Evolutionary conservation across 768 basidiomycete genomes (phyloP), one percentile per base, ranked within the genome.

Genomic region (Amyloporia xantha): DNA sequence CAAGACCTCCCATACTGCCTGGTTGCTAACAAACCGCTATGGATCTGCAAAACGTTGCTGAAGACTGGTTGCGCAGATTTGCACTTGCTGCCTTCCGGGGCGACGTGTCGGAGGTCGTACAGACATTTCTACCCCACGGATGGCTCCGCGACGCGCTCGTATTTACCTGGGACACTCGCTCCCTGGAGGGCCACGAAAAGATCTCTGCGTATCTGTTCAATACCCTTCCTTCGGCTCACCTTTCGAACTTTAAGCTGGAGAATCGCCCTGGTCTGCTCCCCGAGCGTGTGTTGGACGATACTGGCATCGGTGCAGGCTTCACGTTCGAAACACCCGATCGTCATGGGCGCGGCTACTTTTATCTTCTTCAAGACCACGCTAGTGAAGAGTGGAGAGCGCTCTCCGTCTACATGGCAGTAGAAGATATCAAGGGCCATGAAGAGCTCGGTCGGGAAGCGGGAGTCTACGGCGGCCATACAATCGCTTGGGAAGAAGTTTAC

Each of bases 131-230:
- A 2, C 58, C 64, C 0, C 48, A 60, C 28, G 73, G 72, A 9
- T 74, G 64, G 62, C 62, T 73, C 26, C 63, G 71, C 5, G 73
- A 77, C 52, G 44, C 71, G 26, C 66, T 76, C 41, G 61, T 66
- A 11, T 71, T 77, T 54, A 67, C 66, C 1, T 76, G 74, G 74
- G 63, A 71, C 53, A 63, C 62, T 26, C 68, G 71, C 21, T 55
- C 71, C 2, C 61, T 74, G 6, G 51, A 59, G 19, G 70, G 69
- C 3, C 60, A 37, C 15, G 60, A 61, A 1, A 66, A 66, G 41
- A 71, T 75, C 17, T 40, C 57, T 1, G 37, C 54, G 0, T 72
- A 71, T 46, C 60, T 75, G 5, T 23, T 45, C 1, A 49, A 57
- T 17, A 54, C 53, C 1, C 59, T 67, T 9, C 10, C 54, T 6